Conservation (phyloP, 306 rosid species). For the Dalbergia oliveri region DNA sequence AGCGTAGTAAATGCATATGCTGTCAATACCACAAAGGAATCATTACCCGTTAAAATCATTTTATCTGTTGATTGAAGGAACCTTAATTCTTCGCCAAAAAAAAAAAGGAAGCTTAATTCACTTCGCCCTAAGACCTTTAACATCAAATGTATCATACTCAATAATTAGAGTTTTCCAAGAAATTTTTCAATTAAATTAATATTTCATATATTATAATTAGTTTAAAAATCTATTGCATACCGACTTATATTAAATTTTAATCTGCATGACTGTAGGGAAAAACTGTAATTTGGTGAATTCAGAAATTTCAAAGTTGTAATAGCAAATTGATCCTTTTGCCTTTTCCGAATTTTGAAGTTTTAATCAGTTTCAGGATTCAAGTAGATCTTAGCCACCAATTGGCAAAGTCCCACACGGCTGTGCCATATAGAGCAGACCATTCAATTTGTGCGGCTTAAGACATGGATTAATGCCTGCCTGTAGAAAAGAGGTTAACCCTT, state of each 20-base stretch:
- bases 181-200: no score
- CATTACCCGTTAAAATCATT: neutral
- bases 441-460: slow-evolving; percentile 56
- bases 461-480: slow-evolving; percentile 42
- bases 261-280: neutral
- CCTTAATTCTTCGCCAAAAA: neutral
- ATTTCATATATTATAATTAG: neutral
- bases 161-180: no score
- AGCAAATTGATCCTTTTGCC: neutral
- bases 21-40: slow-evolving; percentile 9
- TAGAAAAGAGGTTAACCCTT: neutral
- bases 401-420: slow-evolving; percentile 9
- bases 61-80: slow-evolving; percentile 31
- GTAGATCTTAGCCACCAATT: neutral
- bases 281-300: neutral
- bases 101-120: no score
- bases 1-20: slow-evolving; percentile 16
- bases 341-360: neutral
- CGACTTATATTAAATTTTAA: no score
- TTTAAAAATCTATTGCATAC: neutral
- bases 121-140: no score
- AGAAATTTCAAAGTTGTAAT: slow-evolving; percentile 9
- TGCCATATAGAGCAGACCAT: slow-evolving; percentile 39
- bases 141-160: no score
- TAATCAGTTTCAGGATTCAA: neutral